phyloP scores from a whole-genome alignment of 139 green algal genomes.

The Tetraselmis chui region DNA sequence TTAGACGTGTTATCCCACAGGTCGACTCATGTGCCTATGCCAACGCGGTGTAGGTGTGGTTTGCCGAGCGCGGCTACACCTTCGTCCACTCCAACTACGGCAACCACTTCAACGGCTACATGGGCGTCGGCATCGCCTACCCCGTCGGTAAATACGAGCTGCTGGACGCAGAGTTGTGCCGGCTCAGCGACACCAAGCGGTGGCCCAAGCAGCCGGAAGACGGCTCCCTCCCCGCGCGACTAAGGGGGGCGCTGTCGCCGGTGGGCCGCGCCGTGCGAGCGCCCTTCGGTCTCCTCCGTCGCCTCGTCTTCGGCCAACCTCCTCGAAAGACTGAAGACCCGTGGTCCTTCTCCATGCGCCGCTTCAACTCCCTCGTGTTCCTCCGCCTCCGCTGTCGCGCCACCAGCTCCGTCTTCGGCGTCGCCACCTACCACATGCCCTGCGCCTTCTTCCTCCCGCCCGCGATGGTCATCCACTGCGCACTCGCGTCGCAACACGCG shows the following conservation, averaged over 20 bases:
- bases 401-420: not conserved
- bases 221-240: not conserved
- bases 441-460: conserved; percentile 9
- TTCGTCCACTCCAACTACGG: conserved; percentile 4
- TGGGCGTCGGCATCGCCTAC: conserved; percentile 11
- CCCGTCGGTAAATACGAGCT: conserved; percentile 1
- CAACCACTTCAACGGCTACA: conserved; percentile 9
- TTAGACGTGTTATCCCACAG: too few species aligned
- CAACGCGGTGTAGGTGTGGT: conserved; percentile 1
- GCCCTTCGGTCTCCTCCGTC: not conserved
- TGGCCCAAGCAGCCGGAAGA: conserved; percentile 7
- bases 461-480: conserved; percentile 14
- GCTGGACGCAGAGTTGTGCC: not conserved
- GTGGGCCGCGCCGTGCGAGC: not conserved
- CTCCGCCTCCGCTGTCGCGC: not conserved
- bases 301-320: not conserved
- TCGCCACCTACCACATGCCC: conserved; percentile 18
- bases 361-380: conserved; percentile 11
- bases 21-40: too few species aligned
- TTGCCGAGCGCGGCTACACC: conserved; percentile 5
- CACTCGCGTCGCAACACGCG: conserved; percentile 2
- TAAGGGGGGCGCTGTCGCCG: conserved; percentile 1
- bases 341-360: conserved; percentile 2
- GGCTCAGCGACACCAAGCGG: conserved; percentile 7
- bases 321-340: not conserved